Evolutionary conservation across 179 eudicot genomes (phyloP).

Genomic region (Drosera spatulata): DNA sequence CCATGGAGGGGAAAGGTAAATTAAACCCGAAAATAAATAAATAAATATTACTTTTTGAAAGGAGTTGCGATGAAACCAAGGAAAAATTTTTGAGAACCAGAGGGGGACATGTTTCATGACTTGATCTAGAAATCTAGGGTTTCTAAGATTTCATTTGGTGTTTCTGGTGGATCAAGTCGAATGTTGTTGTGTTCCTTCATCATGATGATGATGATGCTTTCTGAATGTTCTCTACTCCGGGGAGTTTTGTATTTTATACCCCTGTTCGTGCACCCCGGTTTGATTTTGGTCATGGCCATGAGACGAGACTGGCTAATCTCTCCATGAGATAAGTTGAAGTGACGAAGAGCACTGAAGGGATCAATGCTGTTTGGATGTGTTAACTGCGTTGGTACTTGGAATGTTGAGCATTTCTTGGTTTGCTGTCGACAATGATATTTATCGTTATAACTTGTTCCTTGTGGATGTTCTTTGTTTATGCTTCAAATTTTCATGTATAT

Average conservation of each 20-base stretch:
- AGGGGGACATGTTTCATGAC: background rate
- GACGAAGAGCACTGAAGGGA: slow-evolving; percentile 4
- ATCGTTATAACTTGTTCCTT: background rate
- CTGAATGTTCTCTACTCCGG: background rate
- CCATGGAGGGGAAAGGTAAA: too few relatives aligned
- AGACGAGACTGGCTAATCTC: background rate
- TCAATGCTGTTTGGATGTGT: background rate
- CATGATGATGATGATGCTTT: background rate
- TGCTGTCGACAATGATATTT: background rate
- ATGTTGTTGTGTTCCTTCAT: background rate
- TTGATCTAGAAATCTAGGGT: background rate
- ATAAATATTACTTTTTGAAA: too few relatives aligned
- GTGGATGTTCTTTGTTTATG: too few relatives aligned
- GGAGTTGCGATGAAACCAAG: background rate
- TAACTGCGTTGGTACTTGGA: background rate
- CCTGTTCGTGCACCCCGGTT: background rate
- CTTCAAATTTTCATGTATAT: too few relatives aligned
- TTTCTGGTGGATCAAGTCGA: background rate
- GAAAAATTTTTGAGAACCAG: background rate
- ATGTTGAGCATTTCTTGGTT: background rate
- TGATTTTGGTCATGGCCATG: background rate
- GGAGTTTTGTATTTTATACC: slow-evolving; percentile 3
- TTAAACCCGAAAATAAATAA: too few relatives aligned
- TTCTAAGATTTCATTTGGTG: slow-evolving; percentile 1
- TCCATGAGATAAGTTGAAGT: background rate